Base-by-base conservation (phyloP, 495 filamentous ascomycete genomes). In the Podospora bellae-mahoneyi region DNA sequence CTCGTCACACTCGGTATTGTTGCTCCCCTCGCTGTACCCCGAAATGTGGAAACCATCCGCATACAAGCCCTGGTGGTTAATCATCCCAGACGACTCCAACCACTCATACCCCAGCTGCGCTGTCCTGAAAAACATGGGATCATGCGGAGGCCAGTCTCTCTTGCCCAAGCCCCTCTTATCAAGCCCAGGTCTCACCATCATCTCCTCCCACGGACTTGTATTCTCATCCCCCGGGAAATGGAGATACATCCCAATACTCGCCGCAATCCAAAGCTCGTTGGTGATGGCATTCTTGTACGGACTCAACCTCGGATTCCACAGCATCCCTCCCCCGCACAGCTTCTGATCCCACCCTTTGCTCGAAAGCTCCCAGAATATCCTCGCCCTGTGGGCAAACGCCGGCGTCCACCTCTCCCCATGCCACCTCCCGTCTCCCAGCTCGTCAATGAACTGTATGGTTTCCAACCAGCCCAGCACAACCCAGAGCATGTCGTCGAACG, bases 271-370 rank as follows among this genome's bases (percentile, higher is more conserved):
- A 9, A 97, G 84, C 75, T 98, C 88, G 75, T 99, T 99, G 34
- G 95, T 99, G 70, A 99, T 94, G 66, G 95, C 93, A 73, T 99
- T 99, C 77, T 98, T 99, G 79, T 99, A 97, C 0, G 94, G 93
- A 23, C 80, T 77, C 55, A 96, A 79, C 62, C 87, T 84, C 5
- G 92, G 95, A 61, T 88, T 95, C 95, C 95, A 99, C 62, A 89
- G 82, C 93, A 99, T 97, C 3, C 95, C 95, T 18, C 95, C 95
- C 15, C 85, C 86, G 71, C 95, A 97, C 2, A 97, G 84, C 54
- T 81, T 83, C 23, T 85, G 88, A 78, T 96, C 92, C 92, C 94
- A 97, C 10, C 93, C 94, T 5, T 77, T 75, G 7, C 85, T 84
- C 13, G 92, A 91, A 34, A 97, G 80, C 19, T 94, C 89, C 84